Percentiles rank a stretch among this genome's conserved stretches.
Evolutionary conservation across 768 basidiomycete species (phyloP).

Genomic region (Calocera cornea): DNA sequence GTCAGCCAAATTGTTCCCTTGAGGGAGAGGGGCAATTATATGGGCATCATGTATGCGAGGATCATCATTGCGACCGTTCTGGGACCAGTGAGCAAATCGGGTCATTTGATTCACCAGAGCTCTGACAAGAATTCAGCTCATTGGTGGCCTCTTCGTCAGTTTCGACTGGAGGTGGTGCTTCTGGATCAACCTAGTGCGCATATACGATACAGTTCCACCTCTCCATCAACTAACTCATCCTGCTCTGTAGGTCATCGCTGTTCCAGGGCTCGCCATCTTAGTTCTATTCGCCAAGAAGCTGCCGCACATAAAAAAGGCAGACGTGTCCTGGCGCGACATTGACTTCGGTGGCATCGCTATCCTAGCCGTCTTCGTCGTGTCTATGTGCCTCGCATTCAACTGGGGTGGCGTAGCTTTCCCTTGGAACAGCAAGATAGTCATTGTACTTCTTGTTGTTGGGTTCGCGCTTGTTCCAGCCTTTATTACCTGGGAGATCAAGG

Average conservation of each 20-base stretch:
- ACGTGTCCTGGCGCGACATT: neutral
- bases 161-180: constrained; percentile 41
- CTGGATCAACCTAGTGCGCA: constrained; percentile 42
- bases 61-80: neutral
- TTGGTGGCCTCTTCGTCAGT: neutral
- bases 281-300: neutral
- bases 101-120: neutral
- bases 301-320: neutral
- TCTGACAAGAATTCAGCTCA: neutral
- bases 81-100: constrained; percentile 28
- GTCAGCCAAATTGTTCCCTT: constrained; percentile 62
- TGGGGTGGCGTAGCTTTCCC: neutral
- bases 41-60: neutral
- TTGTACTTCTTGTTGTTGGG: neutral
- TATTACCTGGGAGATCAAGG: neutral
- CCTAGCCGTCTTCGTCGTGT: neutral
- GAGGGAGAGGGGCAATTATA: constrained; percentile 33
- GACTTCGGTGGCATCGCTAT: neutral
- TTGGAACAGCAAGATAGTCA: neutral
- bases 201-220: no score
- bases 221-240: no score
- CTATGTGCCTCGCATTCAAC: neutral
- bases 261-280: neutral
- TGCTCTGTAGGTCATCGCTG: neutral
- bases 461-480: neutral